Base-by-base conservation (phyloP, 176 grass and related monocot genomes). In the Puya raimondii region DNA sequence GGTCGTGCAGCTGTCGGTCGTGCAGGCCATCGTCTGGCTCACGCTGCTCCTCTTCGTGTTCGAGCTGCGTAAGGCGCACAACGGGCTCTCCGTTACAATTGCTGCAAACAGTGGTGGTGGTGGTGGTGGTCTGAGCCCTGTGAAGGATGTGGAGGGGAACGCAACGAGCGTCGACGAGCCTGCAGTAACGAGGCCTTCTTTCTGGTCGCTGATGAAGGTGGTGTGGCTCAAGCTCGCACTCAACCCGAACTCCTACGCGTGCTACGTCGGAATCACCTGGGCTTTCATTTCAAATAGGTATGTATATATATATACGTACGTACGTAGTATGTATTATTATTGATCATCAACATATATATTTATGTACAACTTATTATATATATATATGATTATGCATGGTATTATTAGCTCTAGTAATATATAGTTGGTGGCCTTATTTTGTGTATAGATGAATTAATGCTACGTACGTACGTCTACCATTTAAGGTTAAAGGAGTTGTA, bases 1-100 rank as follows among this genome's bases (percentile, higher is more conserved):
- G n/a, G 83, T 97, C 50, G 94, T 97, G 79, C 89, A 97, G 71
- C 76, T 97, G 50, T 87, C 89, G 9, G 94, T 97, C 17, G 91
- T 89, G 75, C 94, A 97, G 74, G 74, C 84, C 48, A 83, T 92
- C 64, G 74, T 87, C 12, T 97, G 88, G 89, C 68, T 92, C 59
- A 81, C 84, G 29, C 73, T 91, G 22, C 86, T 92, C 8, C 76
- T 97, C 61, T 92, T 97, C 80, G 87, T 89, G 49, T 82, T 92
- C 72, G 94, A 97, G 94, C 70, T 90, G 53, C 76, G 89, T 65
- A 92, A 89, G 76, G 82, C 86, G 0, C 83, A 81, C 53, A 83
- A 61, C 27, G 76, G 79, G 25, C 83, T 80, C 79, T 79, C 82
- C 74, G 64, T 63, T 47, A 70, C 49, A 9, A 42, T 0, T 42